Evolutionary conservation across 345 rosid genomes (phyloP).

Genomic region (Draba incana): DNA sequence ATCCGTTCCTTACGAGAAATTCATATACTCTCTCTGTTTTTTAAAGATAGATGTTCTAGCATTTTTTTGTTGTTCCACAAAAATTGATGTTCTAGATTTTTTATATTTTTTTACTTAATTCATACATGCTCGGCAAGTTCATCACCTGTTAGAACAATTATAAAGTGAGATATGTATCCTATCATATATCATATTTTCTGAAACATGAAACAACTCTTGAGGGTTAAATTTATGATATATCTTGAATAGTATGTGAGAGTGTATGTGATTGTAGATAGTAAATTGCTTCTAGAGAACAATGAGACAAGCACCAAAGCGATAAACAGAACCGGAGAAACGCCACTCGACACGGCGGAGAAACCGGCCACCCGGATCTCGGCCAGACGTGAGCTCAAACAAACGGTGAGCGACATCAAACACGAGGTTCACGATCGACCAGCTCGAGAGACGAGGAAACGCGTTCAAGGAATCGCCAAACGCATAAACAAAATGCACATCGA

Average conservation of each 20-base stretch:
- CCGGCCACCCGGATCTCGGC: constrained; percentile 57
- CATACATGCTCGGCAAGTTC: no score
- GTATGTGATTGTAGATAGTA: constrained; percentile 60
- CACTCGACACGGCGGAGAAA: constrained; percentile 71
- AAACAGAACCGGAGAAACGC: constrained; percentile 73
- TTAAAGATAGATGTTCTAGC: no score
- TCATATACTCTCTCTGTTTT: no score
- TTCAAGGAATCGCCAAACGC: constrained; percentile 87
- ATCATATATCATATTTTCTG: no score
- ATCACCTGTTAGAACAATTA: no score
- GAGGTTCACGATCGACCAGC: constrained; percentile 89
- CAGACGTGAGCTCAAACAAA: constrained; percentile 72
- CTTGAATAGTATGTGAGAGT: background rate
- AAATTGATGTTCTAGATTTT: no score
- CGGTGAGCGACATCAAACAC: constrained; percentile 94
- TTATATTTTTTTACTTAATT: no score
- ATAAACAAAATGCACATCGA: constrained; percentile 83
- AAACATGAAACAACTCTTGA: background rate
- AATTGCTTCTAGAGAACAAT: constrained; percentile 53
- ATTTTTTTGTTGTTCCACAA: no score
- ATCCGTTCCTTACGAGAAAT: no score
- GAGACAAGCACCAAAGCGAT: constrained; percentile 57
- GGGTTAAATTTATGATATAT: background rate
- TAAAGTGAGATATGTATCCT: no score
- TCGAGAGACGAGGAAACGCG: constrained; percentile 80